phyloP scores from a whole-genome alignment of 1,284 basidiomycete genomes.

The Ceratobasidium theobromae region DNA sequence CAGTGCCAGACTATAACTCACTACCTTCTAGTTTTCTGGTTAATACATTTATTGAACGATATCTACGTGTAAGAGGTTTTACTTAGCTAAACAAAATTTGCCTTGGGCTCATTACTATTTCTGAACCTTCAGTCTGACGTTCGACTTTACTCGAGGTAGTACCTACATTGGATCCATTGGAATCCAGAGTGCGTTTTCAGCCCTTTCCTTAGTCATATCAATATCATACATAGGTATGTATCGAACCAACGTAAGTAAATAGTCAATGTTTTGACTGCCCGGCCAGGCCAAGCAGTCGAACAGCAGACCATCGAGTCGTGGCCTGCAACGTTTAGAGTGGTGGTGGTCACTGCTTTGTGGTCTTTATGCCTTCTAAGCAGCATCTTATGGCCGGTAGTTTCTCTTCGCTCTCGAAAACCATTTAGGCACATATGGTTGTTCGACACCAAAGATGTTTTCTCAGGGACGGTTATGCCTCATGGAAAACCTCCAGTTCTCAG shows the following conservation, averaged over 20 bases:
- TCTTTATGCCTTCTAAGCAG: background rate
- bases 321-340: background rate
- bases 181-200: background rate
- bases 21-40: too few relatives aligned
- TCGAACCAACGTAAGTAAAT: too few relatives aligned
- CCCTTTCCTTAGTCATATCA: background rate
- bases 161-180: background rate
- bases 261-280: too few relatives aligned
- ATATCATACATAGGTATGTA: background rate
- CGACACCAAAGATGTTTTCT: background rate
- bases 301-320: background rate
- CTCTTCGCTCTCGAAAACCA: background rate
- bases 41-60: too few relatives aligned
- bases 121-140: slow-evolving; percentile 2
- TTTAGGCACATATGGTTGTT: background rate
- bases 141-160: background rate
- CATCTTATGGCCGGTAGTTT: background rate
- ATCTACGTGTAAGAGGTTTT: too few relatives aligned
- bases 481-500: background rate
- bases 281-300: too few relatives aligned
- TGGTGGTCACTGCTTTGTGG: background rate
- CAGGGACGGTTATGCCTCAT: background rate
- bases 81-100: too few relatives aligned
- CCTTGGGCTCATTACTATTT: too few relatives aligned
- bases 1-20: too few relatives aligned